phyloP scores from a whole-genome alignment of 164 flowering plant species.

The Tetracentron sinense region DNA sequence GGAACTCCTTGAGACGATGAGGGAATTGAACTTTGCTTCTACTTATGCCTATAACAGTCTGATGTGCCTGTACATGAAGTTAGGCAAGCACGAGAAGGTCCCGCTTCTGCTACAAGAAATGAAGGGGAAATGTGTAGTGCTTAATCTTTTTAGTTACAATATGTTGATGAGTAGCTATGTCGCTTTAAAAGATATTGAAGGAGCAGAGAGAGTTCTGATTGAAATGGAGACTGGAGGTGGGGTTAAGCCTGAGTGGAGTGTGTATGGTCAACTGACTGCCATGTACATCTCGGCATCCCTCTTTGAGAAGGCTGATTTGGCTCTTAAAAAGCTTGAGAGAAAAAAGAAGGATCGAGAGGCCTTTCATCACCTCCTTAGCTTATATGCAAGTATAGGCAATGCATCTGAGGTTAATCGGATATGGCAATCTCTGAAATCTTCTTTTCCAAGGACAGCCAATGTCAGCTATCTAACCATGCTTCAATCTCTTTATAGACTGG shows the following conservation, averaged over 20 bases:
- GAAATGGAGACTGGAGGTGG: slow-evolving; percentile 16
- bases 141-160: slow-evolving; percentile 27
- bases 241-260: slow-evolving; percentile 16
- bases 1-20: slow-evolving; percentile 32
- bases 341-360: slow-evolving; percentile 16
- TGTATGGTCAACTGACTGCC: slow-evolving; percentile 29
- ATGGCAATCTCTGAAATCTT: slow-evolving; percentile 33
- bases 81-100: slow-evolving; percentile 31
- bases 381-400: slow-evolving; percentile 29
- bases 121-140: slow-evolving; percentile 20
- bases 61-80: slow-evolving; percentile 26
- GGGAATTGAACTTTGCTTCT: slow-evolving; percentile 17
- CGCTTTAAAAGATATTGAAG: slow-evolving; percentile 29
- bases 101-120: slow-evolving; percentile 26
- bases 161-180: slow-evolving; percentile 33
- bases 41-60: slow-evolving; percentile 27
- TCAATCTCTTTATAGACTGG: slow-evolving; percentile 29
- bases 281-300: slow-evolving; percentile 28
- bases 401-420: slow-evolving; percentile 25
- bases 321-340: slow-evolving; percentile 31
- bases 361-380: slow-evolving; percentile 21
- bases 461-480: slow-evolving; percentile 34
- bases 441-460: slow-evolving; percentile 23
- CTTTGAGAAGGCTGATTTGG: slow-evolving; percentile 25
- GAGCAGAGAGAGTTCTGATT: slow-evolving; percentile 30